Evolutionary conservation across 768 basidiomycete genomes (phyloP).

Genomic region (Mycena metata): DNA sequence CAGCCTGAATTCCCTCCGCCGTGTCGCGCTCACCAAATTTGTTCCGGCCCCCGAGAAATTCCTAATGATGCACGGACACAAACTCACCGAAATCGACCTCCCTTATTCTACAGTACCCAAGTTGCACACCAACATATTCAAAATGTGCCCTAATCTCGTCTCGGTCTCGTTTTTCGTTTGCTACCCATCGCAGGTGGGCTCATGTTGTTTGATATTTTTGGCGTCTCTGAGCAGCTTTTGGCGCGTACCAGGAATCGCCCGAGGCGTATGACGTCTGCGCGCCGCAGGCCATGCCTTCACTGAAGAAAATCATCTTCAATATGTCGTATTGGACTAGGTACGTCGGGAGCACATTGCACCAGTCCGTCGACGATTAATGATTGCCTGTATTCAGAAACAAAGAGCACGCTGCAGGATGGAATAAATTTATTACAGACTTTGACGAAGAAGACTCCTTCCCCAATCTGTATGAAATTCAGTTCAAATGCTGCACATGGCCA

Average conservation of each 20-base stretch:
- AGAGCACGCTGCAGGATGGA: neutral
- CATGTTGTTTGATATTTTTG: neutral
- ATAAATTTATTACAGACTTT: constrained; percentile 4
- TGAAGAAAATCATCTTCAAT: constrained; percentile 11
- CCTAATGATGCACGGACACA: constrained; percentile 11
- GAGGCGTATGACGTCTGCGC: neutral
- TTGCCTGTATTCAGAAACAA: neutral
- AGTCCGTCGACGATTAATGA: neutral
- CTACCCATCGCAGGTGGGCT: too few species aligned
- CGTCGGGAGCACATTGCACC: neutral
- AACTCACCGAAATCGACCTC: constrained; percentile 10
- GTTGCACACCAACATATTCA: neutral
- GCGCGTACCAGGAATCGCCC: neutral
- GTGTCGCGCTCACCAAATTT: neutral
- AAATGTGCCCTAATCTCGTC: constrained; percentile 6
- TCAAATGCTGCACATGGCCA: constrained; percentile 22
- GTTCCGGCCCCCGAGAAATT: neutral
- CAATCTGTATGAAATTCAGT: constrained; percentile 19
- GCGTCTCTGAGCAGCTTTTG: neutral
- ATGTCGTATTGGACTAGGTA: neutral
- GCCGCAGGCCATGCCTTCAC: neutral
- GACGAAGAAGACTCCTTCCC: constrained; percentile 10
- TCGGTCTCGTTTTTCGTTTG: neutral
- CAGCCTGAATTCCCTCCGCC: constrained; percentile 15
- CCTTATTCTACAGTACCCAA: neutral